Evolutionary conservation across 192 early-diverging fungal species (phyloP), one percentile per base, ranked within the genome.

Genomic region (Umbelopsis ramanniana): DNA sequence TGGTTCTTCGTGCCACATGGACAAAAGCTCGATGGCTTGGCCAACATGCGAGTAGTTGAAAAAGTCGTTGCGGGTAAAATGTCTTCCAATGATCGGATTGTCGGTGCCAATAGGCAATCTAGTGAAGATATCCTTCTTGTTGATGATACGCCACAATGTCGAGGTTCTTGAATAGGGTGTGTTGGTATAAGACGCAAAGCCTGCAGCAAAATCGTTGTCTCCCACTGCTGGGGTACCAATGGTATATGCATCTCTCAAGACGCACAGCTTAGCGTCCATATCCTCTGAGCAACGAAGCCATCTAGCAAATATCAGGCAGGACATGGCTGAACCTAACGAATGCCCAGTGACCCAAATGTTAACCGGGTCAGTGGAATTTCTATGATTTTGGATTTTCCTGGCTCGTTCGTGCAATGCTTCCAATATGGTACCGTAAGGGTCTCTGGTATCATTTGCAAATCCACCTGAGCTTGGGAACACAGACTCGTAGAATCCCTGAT

Each of bases 261-360:
- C 7, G 24, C 76, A 53, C 15, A 66, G 15, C 9, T 72, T 47
- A 4, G 66, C 22, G 21, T 68, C 66, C 17, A 57, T 70, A 22
- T 60, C 66, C 19, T 71, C 52, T 3, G 84, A 55, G 4, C 75
- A 72, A 57, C 83, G 73, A 22, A 86, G 68, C 52, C 77, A 80
- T 4, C 83, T 71, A 14, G 82, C 75, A 75, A 82, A 82, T 1
- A 82, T 70, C 19, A 86, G 66, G 2, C 74, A 76, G 2, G 80
- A 75, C 26, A 86, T 55, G 1, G 85, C 87, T 37, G 76, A 80
- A 19, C 86, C 86, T 12, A 87, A 69, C 14, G 86, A 87, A 70
- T 87, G 86, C 10, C 86, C 86, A 5, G 86, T 82, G 9, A 87
- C 52, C 82, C 84, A 87, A 5, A 87, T 53, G 26, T 84, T 81